Conservation (phyloP, 192 early-diverging fungal genomes). For the Phycomyces nitens region DNA sequence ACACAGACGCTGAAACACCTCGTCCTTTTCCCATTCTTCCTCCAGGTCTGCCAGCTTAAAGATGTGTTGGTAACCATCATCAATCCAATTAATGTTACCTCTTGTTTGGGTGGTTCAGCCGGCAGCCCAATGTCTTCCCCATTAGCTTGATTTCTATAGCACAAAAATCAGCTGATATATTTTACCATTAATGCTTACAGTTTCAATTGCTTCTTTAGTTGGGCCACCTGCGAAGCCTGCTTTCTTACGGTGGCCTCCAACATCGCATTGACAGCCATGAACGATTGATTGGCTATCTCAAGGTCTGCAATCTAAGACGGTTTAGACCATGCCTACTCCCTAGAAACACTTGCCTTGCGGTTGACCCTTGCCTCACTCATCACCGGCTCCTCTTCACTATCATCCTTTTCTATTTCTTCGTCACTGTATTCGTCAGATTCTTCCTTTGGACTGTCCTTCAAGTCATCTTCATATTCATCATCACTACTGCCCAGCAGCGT, state of each 20-base stretch:
- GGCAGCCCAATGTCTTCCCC: no score
- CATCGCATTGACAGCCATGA: slow-evolving; percentile 47
- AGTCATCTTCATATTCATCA: slow-evolving; percentile 1
- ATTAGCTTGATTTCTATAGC: no score
- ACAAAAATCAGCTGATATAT: background rate
- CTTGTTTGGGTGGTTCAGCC: background rate
- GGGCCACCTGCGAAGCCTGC: slow-evolving; percentile 44
- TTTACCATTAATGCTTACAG: background rate
- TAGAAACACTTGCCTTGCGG: slow-evolving; percentile 11
- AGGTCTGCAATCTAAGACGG: background rate
- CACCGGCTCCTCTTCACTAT: slow-evolving; percentile 1
- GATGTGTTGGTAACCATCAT: no score
- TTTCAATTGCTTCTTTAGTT: slow-evolving; percentile 35
- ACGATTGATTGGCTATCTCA: slow-evolving; percentile 52
- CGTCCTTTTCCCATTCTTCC: slow-evolving; percentile 33
- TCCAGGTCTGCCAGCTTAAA: slow-evolving; percentile 2
- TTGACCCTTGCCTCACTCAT: slow-evolving; percentile 19
- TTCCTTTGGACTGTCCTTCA: no score
- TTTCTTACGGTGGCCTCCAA: slow-evolving; percentile 49
- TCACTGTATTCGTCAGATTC: background rate
- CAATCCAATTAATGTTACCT: background rate
- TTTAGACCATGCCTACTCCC: no score
- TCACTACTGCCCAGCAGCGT: background rate
- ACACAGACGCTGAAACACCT: slow-evolving; percentile 24
- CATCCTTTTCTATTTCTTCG: background rate